phyloP scores from a whole-genome alignment of 2,329 filamentous ascomycete species.

The Phialophora macrospora region DNA sequence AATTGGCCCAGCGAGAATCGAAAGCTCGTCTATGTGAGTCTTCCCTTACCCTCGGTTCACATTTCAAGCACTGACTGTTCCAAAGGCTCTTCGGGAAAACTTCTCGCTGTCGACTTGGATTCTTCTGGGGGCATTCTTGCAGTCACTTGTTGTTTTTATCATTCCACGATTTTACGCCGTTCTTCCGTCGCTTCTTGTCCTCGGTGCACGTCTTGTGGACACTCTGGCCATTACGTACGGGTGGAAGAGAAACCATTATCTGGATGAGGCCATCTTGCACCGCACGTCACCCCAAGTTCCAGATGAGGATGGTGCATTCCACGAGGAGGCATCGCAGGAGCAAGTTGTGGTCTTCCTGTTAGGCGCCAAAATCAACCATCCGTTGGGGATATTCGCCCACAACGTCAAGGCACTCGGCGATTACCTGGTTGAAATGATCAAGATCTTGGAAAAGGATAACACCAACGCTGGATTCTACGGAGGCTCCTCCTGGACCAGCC shows the following conservation, averaged over 20 bases:
- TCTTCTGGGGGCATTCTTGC: constrained; percentile 47
- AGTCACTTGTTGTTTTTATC: constrained; percentile 46
- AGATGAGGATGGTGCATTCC: constrained; percentile 42
- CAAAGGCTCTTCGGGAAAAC: constrained; percentile 42
- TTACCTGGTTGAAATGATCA: constrained; percentile 45
- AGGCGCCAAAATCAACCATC: constrained; percentile 47
- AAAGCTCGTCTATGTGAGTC: constrained; percentile 24
- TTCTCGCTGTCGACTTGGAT: constrained; percentile 51
- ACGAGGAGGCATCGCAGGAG: constrained; percentile 39
- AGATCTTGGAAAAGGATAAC: constrained; percentile 27
- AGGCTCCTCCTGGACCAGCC: constrained; percentile 43
- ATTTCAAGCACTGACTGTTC: constrained; percentile 3
- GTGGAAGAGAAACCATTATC: constrained; percentile 47
- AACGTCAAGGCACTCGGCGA: constrained; percentile 40
- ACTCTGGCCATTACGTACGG: constrained; percentile 44
- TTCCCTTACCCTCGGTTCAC: background rate
- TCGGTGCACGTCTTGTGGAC: constrained; percentile 45
- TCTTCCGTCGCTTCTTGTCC: constrained; percentile 41
- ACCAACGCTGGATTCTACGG: constrained; percentile 45
- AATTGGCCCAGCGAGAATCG: constrained; percentile 11
- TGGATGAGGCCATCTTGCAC: constrained; percentile 44
- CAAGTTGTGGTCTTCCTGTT: constrained; percentile 49
- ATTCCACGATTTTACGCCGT: constrained; percentile 44
- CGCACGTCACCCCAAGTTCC: constrained; percentile 50
- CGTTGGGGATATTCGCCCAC: constrained; percentile 51